These are phyloP conservation scores for Tulasnella sp. DNA, from an alignment of 768 basidiomycete genomes.

Conservation along the genomic window DNA sequence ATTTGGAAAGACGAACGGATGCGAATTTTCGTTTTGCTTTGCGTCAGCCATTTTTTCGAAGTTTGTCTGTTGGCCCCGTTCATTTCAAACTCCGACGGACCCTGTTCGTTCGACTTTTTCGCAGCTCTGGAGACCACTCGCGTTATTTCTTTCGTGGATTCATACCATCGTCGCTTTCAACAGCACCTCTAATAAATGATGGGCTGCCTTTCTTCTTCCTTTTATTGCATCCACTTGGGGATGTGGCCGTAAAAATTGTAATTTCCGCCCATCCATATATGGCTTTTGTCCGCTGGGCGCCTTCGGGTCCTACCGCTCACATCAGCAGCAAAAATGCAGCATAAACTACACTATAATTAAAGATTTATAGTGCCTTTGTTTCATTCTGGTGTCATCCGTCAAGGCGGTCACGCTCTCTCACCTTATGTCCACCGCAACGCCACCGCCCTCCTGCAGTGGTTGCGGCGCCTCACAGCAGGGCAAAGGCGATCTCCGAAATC, in stretches of 20 bases:
- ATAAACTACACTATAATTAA: too few relatives aligned
- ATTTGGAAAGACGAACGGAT: not conserved
- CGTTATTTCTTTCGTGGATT: not conserved
- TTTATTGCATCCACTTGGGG: too few relatives aligned
- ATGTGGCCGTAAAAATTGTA: too few relatives aligned
- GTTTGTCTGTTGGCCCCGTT: not conserved
- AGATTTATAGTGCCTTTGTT: too few relatives aligned
- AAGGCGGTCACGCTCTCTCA: not conserved
- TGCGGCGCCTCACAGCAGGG: not conserved
- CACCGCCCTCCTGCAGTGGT: not conserved
- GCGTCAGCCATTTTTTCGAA: slow-evolving; percentile 13
- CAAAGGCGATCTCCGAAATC: not conserved
- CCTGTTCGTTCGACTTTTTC: slow-evolving; percentile 10
- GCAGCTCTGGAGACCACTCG: not conserved
- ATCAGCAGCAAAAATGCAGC: too few relatives aligned
- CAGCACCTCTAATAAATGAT: too few relatives aligned
- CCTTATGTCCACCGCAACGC: not conserved
- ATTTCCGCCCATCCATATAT: too few relatives aligned
- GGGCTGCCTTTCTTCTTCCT: too few relatives aligned
- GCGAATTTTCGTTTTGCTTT: slow-evolving; percentile 8
- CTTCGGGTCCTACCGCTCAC: too few relatives aligned
- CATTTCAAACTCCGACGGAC: slow-evolving; percentile 14
- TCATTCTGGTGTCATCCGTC: too few relatives aligned
- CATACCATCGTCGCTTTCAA: too few relatives aligned
- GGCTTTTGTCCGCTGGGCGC: too few relatives aligned